A percentile compares a stretch with the other conserved stretches of the same genome.
These are phyloP conservation scores for Cutaneotrichosporon sp. DNA, from an alignment of 1,284 basidiomycete species.

Conservation along the genomic window DNA sequence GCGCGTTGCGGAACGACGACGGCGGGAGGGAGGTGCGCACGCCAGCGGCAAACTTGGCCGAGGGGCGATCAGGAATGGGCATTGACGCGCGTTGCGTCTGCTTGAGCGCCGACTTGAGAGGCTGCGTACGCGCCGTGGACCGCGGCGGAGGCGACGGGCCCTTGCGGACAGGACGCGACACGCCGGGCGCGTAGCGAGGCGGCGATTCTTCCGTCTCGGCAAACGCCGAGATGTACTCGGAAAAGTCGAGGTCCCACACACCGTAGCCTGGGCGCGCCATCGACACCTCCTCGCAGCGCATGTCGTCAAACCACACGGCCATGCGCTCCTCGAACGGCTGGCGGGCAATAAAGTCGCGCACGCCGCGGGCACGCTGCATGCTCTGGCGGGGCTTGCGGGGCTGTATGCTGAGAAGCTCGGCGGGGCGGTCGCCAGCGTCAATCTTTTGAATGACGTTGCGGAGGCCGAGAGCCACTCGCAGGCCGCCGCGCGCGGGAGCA, in stretches of 20 bases:
- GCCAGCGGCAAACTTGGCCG: not conserved
- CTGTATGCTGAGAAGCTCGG: constrained; percentile 4
- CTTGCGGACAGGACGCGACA: not conserved
- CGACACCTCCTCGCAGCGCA: constrained; percentile 27
- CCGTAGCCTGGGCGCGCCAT: constrained; percentile 42
- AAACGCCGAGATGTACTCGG: constrained; percentile 33
- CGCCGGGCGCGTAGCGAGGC: not conserved
- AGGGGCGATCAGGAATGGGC: not conserved
- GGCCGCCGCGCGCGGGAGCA: constrained; percentile 29
- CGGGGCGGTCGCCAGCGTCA: constrained; percentile 29
- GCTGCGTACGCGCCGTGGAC: not conserved
- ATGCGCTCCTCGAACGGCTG: constrained; percentile 42
- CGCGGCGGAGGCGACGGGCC: not conserved
- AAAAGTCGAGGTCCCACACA: constrained; percentile 41
- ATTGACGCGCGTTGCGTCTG: not conserved
- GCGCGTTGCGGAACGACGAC: constrained; percentile 13
- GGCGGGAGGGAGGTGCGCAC: not conserved
- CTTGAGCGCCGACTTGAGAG: not conserved
- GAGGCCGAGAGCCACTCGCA: constrained; percentile 30
- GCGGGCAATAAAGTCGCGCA: constrained; percentile 37
- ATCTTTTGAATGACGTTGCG: constrained; percentile 26
- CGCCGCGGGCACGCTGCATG: constrained; percentile 25
- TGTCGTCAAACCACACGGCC: constrained; percentile 30
- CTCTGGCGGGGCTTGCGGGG: constrained; percentile 14
- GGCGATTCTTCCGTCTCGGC: constrained; percentile 26